Evolutionary conservation across 2,329 filamentous ascomycete species (phyloP), one percentile per base, ranked within the genome.

Genomic region (Diplodia corticola): DNA sequence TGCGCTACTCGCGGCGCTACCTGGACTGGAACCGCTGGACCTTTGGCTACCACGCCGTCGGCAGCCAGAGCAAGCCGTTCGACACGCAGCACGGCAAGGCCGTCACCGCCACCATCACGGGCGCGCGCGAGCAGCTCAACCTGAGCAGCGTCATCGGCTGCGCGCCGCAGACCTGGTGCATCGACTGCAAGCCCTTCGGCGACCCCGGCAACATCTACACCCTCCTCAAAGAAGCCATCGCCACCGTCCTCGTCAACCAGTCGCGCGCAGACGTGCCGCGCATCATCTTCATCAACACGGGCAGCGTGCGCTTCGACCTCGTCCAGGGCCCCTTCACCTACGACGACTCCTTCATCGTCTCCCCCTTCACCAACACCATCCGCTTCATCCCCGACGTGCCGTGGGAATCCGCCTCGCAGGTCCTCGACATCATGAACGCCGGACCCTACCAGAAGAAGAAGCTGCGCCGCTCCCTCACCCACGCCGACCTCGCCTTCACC

Each of bases 21-120:
- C 80, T 91, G 10, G 88, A 91, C 76, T 90, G 87, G 84, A 90
- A 90, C 74, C 83, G 86, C 5, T 78, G 82, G n/a, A 88, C 86
- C 0, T 89, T 90, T 70, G 81, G 84, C 67, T 89, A 87, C 71
- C 88, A 90, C 72, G 83, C 86, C 3, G 75, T 79, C n/a, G 81
- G 80, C 48, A 83, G 81, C 53, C 81, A 84, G 54, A 71, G 76
- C 46, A 59, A 55, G 12, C 48, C 60, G 17, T 86, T 86, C 63
- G 84, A 87, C 70, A 83, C 80, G 9, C 70, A 75, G 28, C 75
- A 80, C 10, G 86, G 86, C 26, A 65, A 79, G 22, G 71, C 72
- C 0, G 79, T 85, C 2, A 84, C 84, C 0, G 70, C 75, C 3
- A 78, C 82, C 7, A 87, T 89, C 71, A 83, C 83, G 4, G 69